Evolutionary conservation across 192 early-diverging fungal species (phyloP).

Genomic region (Chytriomyces hyalinus): DNA sequence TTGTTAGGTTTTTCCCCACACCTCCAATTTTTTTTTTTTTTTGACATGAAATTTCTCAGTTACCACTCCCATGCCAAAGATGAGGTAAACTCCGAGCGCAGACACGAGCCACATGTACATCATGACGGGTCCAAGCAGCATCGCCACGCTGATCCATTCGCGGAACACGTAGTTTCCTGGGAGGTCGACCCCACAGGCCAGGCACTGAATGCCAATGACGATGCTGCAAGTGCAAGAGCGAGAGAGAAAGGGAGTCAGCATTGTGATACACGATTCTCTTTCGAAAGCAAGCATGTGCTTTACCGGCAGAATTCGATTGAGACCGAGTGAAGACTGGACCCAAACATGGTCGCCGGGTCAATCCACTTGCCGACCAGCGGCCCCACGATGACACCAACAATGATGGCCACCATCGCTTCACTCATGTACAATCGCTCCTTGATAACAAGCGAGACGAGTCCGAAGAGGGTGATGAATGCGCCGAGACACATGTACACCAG

Average conservation of each 20-base stretch:
- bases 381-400: slow-evolving; percentile 86
- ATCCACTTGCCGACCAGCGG: slow-evolving; percentile 73
- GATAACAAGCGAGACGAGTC: slow-evolving; percentile 49
- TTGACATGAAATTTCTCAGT: no score
- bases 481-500: slow-evolving; percentile 29
- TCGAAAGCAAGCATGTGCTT: background rate
- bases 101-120: slow-evolving; percentile 78
- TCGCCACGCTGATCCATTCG: slow-evolving; percentile 67
- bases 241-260: no score
- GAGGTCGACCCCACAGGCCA: slow-evolving; percentile 82
- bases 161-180: slow-evolving; percentile 74
- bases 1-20: no score
- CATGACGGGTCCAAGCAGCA: slow-evolving; percentile 84
- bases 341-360: slow-evolving; percentile 65
- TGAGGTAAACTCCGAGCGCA: slow-evolving; percentile 63
- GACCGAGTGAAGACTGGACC: slow-evolving; percentile 51
- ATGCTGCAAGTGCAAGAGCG: slow-evolving; percentile 36
- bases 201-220: slow-evolving; percentile 85
- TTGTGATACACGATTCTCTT: no score
- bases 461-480: slow-evolving; percentile 48
- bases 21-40: no score
- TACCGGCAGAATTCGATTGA: slow-evolving; percentile 72
- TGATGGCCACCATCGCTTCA: slow-evolving; percentile 72
- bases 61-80: slow-evolving; percentile 29
- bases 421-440: slow-evolving; percentile 50